These are phyloP conservation scores for Echium plantagineum DNA, from an alignment of 257 asterid species.

Conservation along the genomic window DNA sequence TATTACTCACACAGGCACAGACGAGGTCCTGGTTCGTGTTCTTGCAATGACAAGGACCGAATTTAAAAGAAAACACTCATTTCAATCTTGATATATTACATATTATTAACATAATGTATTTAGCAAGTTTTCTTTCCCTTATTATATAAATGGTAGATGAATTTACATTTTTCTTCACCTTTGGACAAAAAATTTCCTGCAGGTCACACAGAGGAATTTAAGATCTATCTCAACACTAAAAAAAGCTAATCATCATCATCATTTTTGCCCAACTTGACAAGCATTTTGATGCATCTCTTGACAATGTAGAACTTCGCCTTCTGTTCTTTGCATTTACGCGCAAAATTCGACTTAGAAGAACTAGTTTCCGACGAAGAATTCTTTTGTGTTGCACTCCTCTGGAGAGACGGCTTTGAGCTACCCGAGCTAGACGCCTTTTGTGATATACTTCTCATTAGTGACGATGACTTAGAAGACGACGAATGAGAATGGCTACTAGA, in stretches of 20 bases:
- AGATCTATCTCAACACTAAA: not conserved
- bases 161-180: not conserved
- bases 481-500: not conserved
- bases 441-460: not conserved
- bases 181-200: not conserved
- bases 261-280: constrained; percentile 61
- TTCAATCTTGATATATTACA: constrained; percentile 3
- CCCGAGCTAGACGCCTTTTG: not conserved
- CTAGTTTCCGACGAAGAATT: constrained; percentile 1
- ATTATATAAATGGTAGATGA: not conserved
- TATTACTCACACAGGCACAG: too few species aligned
- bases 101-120: not conserved
- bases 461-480: not conserved
- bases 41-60: too few species aligned
- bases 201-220: not conserved
- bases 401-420: not conserved
- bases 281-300: constrained; percentile 72
- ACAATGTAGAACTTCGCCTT: constrained; percentile 72
- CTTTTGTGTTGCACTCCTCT: not conserved
- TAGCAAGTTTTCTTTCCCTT: not conserved
- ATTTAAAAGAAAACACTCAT: not conserved
- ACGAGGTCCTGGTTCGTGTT: too few species aligned
- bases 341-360: constrained; percentile 29
- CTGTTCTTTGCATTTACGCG: constrained; percentile 15
- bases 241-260: constrained; percentile 43